Percentiles rank a stretch among this genome's conserved stretches.
Conservation (phyloP, 768 basidiomycete species). For the Clavulina sp. region DNA sequence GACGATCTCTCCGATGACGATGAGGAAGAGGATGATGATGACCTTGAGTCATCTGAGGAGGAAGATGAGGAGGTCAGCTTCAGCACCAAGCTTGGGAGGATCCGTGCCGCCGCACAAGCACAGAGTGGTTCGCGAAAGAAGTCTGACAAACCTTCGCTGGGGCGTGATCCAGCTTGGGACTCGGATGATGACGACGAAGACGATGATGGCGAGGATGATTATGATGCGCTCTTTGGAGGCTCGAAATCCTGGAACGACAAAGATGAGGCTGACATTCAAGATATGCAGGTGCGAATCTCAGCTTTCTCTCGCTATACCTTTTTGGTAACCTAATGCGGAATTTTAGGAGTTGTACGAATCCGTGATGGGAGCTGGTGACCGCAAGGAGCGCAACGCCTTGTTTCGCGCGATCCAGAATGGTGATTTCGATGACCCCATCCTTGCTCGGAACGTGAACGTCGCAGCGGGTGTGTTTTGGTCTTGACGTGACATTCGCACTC, state of each 20-base stretch:
- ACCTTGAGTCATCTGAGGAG: constrained; percentile 8
- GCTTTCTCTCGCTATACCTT: neutral
- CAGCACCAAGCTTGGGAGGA: constrained; percentile 5
- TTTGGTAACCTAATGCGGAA: constrained; percentile 25
- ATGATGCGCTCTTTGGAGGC: constrained; percentile 16
- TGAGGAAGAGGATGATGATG: constrained; percentile 26
- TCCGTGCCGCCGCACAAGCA: too few relatives aligned
- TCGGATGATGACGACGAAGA: constrained; percentile 15
- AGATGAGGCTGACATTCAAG: constrained; percentile 5
- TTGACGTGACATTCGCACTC: neutral
- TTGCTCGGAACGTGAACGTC: neutral
- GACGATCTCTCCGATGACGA: neutral
- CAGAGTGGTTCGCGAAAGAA: constrained; percentile 10
- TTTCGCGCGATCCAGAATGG: constrained; percentile 48
- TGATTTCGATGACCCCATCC: constrained; percentile 17
- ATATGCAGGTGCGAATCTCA: neutral
- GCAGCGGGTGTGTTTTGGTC: neutral
- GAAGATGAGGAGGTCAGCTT: constrained; percentile 16
- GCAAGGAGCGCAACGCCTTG: constrained; percentile 34
- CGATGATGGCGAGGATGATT: constrained; percentile 16
- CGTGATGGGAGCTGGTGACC: too few relatives aligned
- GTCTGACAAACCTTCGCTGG: neutral
- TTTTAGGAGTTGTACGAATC: too few relatives aligned
- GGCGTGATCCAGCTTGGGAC: neutral
- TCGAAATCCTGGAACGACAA: constrained; percentile 6